phyloP scores from a whole-genome alignment of 306 rosid genomes.

The Pyrus communis region DNA sequence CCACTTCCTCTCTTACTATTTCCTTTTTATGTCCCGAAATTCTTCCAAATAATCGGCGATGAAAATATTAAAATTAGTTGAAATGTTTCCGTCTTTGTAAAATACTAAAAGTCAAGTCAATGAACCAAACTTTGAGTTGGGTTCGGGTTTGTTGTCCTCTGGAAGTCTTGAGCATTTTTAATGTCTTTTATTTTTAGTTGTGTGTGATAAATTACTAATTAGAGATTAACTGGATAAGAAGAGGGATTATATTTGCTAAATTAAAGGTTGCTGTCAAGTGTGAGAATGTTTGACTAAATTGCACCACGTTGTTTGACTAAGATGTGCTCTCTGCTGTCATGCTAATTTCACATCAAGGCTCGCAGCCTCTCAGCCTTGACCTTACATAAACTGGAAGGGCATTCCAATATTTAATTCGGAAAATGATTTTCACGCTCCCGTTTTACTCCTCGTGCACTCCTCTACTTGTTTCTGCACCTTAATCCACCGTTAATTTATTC shows the following conservation, averaged over 20 bases:
- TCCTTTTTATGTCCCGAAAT: background rate
- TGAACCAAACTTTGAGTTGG: background rate
- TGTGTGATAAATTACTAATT: background rate
- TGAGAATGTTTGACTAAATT: slow-evolving; percentile 12
- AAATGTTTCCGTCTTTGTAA: background rate
- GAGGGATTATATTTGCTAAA: background rate
- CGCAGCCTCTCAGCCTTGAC: background rate
- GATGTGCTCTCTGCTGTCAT: background rate
- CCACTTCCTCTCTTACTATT: slow-evolving; percentile 2
- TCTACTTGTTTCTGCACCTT: too few relatives aligned
- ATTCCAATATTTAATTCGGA: background rate
- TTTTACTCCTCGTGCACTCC: too few relatives aligned
- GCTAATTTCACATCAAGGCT: background rate
- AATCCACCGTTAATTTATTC: too few relatives aligned
- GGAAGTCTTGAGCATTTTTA: background rate
- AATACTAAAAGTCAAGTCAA: background rate
- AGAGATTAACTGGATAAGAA: background rate
- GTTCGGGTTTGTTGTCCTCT: background rate
- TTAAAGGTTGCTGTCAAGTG: slow-evolving; percentile 1
- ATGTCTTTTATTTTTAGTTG: background rate
- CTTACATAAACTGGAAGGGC: slow-evolving; percentile 4
- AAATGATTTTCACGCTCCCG: background rate
- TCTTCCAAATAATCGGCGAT: background rate
- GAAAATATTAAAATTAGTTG: background rate
- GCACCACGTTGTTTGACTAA: slow-evolving; percentile 6